phyloP scores from a whole-genome alignment of 2,329 filamentous ascomycete species.

The Aspergillus ochraceoroseus region DNA sequence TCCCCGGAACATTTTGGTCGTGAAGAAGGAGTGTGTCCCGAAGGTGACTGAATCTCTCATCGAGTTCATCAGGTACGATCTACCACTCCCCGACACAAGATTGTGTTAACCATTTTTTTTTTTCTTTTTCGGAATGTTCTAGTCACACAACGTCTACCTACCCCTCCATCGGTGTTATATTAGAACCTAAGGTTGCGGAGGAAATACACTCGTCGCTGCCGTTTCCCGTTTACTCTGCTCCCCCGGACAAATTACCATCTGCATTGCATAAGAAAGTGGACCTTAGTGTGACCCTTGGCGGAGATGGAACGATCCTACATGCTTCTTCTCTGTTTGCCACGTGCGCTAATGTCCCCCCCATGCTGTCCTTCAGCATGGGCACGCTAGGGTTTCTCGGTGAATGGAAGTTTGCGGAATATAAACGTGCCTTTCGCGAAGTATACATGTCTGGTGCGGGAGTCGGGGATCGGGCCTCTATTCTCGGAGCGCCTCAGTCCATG shows the following conservation, averaged over 20 bases:
- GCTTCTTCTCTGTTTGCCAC: constrained; percentile 83
- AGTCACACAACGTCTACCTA: constrained; percentile 76
- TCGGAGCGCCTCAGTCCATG: constrained; percentile 44
- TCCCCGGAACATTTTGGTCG: constrained; percentile 63
- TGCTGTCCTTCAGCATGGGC: constrained; percentile 95
- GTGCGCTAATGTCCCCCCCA: constrained; percentile 74
- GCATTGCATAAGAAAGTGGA: constrained; percentile 76
- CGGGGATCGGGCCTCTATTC: constrained; percentile 43
- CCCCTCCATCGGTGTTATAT: constrained; percentile 71
- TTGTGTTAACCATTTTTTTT: background rate
- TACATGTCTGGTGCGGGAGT: constrained; percentile 70
- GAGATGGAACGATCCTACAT: constrained; percentile 84
- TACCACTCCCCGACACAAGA: background rate
- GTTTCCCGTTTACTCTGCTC: constrained; percentile 64
- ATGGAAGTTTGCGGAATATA: constrained; percentile 93
- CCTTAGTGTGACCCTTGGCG: constrained; percentile 81
- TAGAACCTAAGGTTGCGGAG: constrained; percentile 70
- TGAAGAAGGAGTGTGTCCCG: constrained; percentile 60
- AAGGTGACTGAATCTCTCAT: constrained; percentile 53
- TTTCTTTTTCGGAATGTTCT: constrained; percentile 1
- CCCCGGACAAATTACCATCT: constrained; percentile 33
- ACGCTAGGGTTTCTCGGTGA: constrained; percentile 91
- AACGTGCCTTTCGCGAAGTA: constrained; percentile 83
- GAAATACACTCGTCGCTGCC: constrained; percentile 65
- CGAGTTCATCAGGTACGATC: constrained; percentile 51